A percentile compares a stretch with the other conserved stretches of the same genome.
Conservation (phyloP, 176 grass and related monocot species). For the Ananas comosus region DNA sequence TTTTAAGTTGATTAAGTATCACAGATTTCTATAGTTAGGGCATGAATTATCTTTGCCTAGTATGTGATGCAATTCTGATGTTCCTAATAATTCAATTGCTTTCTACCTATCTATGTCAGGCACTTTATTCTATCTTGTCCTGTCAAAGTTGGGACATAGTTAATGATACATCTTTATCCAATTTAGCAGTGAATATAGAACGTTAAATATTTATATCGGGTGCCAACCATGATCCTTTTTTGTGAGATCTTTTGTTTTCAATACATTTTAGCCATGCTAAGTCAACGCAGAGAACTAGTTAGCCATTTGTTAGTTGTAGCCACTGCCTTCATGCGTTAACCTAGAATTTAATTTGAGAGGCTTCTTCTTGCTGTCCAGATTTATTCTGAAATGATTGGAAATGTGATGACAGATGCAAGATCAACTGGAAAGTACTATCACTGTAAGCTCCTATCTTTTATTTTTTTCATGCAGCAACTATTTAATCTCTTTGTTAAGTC, state of each 20-base stretch:
- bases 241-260: background rate
- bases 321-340: constrained; percentile 1
- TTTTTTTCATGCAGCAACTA: background rate
- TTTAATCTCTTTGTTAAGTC: background rate
- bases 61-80: too few relatives aligned
- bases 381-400: constrained; percentile 99
- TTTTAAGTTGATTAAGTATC: too few relatives aligned
- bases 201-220: background rate
- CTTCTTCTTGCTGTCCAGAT: constrained; percentile 43
- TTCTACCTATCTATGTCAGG: too few relatives aligned
- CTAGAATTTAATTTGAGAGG: constrained; percentile 6
- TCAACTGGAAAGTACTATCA: constrained; percentile 99
- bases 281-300: background rate
- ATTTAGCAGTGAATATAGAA: background rate
- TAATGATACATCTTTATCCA: too few relatives aligned
- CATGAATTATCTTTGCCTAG: too few relatives aligned
- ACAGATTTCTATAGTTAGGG: too few relatives aligned
- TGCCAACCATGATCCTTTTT: background rate
- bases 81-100: too few relatives aligned
- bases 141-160: too few relatives aligned
- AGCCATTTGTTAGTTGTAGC: background rate
- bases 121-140: too few relatives aligned
- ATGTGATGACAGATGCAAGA: constrained; percentile 97
- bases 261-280: background rate
- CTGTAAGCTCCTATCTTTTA: constrained; percentile 56